Conservation (phyloP, 1,284 basidiomycete species). For the Phellinidium pouzarii region DNA sequence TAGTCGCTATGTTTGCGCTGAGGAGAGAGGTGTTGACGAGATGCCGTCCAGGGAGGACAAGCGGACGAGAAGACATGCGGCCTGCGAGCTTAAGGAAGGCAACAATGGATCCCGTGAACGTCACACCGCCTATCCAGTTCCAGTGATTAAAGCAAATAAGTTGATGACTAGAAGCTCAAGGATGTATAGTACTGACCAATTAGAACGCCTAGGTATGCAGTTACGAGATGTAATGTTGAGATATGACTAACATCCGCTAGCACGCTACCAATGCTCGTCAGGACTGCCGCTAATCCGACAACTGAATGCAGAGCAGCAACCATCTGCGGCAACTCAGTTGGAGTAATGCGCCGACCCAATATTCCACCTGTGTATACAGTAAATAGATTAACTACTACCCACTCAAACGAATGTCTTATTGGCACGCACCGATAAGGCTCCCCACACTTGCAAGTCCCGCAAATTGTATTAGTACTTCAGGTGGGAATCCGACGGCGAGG, state of each 20-base stretch:
- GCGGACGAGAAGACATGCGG: constrained; percentile 65
- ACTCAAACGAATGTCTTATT: neutral
- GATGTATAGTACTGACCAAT: constrained; percentile 46
- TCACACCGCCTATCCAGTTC: constrained; percentile 52
- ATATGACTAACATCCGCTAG: constrained; percentile 59
- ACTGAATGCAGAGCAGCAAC: constrained; percentile 71
- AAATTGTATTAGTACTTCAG: constrained; percentile 69
- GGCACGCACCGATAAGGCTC: constrained; percentile 45
- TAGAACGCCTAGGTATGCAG: constrained; percentile 79
- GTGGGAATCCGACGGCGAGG: constrained; percentile 73
- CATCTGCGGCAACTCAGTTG: constrained; percentile 81
- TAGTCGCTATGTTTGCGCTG: constrained; percentile 58
- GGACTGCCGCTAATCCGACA: constrained; percentile 78
- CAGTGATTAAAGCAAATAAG: neutral
- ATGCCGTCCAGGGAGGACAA: constrained; percentile 69
- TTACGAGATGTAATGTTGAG: constrained; percentile 67
- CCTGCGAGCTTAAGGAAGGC: constrained; percentile 83
- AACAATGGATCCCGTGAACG: constrained; percentile 81
- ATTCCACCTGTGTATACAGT: constrained; percentile 30
- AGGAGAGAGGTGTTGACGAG: constrained; percentile 65
- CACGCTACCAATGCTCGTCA: constrained; percentile 78
- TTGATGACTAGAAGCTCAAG: constrained; percentile 6
- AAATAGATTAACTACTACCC: neutral
- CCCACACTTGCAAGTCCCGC: constrained; percentile 69
- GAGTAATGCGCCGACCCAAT: constrained; percentile 74